Percentiles rank a stretch among this genome's conserved stretches.
Conservation (phyloP, 2,329 filamentous ascomycete species). For the Pseudogymnoascus pannorum region DNA sequence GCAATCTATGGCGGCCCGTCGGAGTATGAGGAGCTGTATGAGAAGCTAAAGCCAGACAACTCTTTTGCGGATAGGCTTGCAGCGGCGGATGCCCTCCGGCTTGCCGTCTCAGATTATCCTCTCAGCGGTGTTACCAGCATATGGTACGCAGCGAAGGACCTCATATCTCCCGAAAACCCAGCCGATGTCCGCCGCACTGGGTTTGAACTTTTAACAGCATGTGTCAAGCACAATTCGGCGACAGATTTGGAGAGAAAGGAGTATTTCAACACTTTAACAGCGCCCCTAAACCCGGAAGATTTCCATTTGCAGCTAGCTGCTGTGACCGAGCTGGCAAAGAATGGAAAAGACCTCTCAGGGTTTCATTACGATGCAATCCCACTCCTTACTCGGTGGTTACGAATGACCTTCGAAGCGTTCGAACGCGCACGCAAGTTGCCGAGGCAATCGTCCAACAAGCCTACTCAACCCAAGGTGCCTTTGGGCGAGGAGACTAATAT, state of each 20-base stretch:
- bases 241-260: conserved; percentile 61
- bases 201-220: conserved; percentile 59
- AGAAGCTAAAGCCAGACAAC: conserved; percentile 45
- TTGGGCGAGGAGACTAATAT: conserved; percentile 54
- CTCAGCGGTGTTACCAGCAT: conserved; percentile 39
- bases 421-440: conserved; percentile 45
- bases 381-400: conserved; percentile 54
- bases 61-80: conserved; percentile 45
- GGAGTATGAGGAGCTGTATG: conserved; percentile 47
- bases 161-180: conserved; percentile 53
- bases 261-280: conserved; percentile 56
- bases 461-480: conserved; percentile 34
- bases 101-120: conserved; percentile 51
- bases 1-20: conserved; percentile 38
- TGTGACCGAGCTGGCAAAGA: conserved; percentile 52
- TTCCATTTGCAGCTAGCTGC: conserved; percentile 60
- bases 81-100: conserved; percentile 50
- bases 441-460: conserved; percentile 33
- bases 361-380: conserved; percentile 63
- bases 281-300: conserved; percentile 50
- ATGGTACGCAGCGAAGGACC: conserved; percentile 59
- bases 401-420: conserved; percentile 46
- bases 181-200: conserved; percentile 48
- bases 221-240: conserved; percentile 53
- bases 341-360: conserved; percentile 54